A percentile compares a stretch with the other conserved stretches of the same genome.
These are phyloP conservation scores for Carallia brachiata DNA, from an alignment of 345 rosid genomes.

Conservation along the genomic window DNA sequence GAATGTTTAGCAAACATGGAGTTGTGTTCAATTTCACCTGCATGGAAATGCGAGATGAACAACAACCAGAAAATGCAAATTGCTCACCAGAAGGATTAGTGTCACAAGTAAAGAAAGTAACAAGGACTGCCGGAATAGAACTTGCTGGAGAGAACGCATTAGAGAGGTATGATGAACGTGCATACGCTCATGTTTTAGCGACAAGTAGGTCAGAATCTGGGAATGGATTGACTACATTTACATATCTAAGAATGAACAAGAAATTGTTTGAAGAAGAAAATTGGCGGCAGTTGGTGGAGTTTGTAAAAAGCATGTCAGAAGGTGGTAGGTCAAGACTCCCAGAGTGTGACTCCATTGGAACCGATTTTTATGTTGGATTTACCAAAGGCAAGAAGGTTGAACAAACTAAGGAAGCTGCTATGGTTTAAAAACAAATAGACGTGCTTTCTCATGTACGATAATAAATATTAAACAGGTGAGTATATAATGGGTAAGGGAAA, in stretches of 20 bases:
- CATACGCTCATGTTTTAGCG: constrained; percentile 65
- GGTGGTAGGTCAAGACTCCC: constrained; percentile 58
- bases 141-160: constrained; percentile 94
- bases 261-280: constrained; percentile 76
- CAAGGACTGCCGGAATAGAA: constrained; percentile 51
- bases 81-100: constrained; percentile 95
- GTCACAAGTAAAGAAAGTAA: constrained; percentile 74
- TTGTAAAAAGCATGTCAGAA: constrained; percentile 75
- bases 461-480: neutral
- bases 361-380: constrained; percentile 63
- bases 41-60: constrained; percentile 90
- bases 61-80: constrained; percentile 66
- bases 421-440: constrained; percentile 30
- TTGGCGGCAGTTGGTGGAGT: constrained; percentile 78
- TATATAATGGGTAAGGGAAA: constrained; percentile 12
- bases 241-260: constrained; percentile 84
- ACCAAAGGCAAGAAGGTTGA: constrained; percentile 37
- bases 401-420: constrained; percentile 45
- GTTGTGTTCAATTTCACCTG: constrained; percentile 87
- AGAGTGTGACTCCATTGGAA: constrained; percentile 50
- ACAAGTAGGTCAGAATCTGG: constrained; percentile 76
- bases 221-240: constrained; percentile 76
- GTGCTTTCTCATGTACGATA: constrained; percentile 6
- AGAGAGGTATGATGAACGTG: constrained; percentile 77
- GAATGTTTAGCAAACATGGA: constrained; percentile 60